Evolutionary conservation across 1,139 yeast species (phyloP).

Genomic region (Kodamaea derodonti): DNA sequence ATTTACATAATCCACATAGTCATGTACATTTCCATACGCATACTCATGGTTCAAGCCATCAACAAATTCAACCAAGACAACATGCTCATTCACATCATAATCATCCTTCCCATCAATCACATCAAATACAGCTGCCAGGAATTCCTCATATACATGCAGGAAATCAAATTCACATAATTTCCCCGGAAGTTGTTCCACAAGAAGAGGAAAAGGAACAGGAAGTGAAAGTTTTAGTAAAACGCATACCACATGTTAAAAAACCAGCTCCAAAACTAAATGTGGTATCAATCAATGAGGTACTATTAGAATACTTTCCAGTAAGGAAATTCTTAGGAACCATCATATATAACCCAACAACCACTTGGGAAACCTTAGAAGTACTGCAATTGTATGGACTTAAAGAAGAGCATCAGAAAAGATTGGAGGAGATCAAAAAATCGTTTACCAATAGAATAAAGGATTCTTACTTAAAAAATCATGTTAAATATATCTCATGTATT

Average conservation of each 20-base stretch:
- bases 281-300: constrained; percentile 41
- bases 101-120: constrained; percentile 15
- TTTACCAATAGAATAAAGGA: constrained; percentile 21
- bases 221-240: constrained; percentile 3
- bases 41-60: not conserved
- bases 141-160: constrained; percentile 7
- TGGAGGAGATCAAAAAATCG: constrained; percentile 27
- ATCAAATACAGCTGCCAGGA: constrained; percentile 14
- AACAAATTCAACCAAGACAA: constrained; percentile 2
- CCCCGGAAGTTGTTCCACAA: constrained; percentile 1
- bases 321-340: constrained; percentile 58
- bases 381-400: constrained; percentile 34
- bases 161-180: constrained; percentile 3
- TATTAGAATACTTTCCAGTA: constrained; percentile 42
- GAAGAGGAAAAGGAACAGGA: constrained; percentile 5
- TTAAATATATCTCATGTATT: constrained; percentile 35
- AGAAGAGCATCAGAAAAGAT: constrained; percentile 30
- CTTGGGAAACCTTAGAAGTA: constrained; percentile 41
- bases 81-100: constrained; percentile 8
- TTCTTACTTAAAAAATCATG: constrained; percentile 8
- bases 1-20: not conserved
- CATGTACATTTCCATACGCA: constrained; percentile 1
- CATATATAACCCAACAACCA: constrained; percentile 55
- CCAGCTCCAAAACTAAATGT: constrained; percentile 29
- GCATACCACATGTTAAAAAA: constrained; percentile 5